Evolutionary conservation across 495 filamentous ascomycete species (phyloP).

Genomic region (Aspergillus avenaceus): DNA sequence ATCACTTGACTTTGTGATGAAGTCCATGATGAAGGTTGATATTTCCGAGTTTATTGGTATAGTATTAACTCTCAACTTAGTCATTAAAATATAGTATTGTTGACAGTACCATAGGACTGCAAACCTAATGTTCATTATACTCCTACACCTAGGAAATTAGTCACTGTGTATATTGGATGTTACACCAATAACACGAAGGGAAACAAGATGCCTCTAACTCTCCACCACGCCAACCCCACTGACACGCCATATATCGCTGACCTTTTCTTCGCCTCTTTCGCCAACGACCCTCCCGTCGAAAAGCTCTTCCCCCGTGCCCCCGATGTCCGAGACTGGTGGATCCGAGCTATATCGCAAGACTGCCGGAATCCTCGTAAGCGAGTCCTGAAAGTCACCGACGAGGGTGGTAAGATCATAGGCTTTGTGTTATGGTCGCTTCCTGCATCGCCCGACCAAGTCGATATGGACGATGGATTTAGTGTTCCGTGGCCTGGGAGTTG

Average conservation of each 20-base stretch:
- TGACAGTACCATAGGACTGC: no score
- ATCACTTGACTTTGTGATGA: no score
- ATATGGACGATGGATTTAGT: background rate
- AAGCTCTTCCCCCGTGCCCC: conserved; percentile 23
- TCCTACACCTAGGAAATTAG: no score
- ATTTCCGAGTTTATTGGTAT: no score
- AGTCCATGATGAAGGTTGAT: no score
- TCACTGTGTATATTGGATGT: no score
- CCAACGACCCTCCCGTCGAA: conserved; percentile 12
- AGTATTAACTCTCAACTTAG: no score
- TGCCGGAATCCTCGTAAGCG: background rate
- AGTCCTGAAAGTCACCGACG: background rate
- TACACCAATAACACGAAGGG: background rate
- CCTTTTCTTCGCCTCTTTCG: conserved; percentile 23
- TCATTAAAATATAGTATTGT: no score
- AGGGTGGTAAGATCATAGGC: background rate
- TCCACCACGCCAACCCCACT: conserved; percentile 6
- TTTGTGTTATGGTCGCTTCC: background rate
- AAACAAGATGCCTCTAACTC: conserved; percentile 14
- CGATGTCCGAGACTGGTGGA: conserved; percentile 21
- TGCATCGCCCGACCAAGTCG: background rate
- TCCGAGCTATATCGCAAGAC: background rate
- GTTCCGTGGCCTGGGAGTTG: conserved; percentile 13
- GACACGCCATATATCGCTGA: conserved; percentile 16
- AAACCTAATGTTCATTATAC: no score